phyloP scores from a whole-genome alignment of 345 rosid genomes.

The Ceriops decandra region DNA sequence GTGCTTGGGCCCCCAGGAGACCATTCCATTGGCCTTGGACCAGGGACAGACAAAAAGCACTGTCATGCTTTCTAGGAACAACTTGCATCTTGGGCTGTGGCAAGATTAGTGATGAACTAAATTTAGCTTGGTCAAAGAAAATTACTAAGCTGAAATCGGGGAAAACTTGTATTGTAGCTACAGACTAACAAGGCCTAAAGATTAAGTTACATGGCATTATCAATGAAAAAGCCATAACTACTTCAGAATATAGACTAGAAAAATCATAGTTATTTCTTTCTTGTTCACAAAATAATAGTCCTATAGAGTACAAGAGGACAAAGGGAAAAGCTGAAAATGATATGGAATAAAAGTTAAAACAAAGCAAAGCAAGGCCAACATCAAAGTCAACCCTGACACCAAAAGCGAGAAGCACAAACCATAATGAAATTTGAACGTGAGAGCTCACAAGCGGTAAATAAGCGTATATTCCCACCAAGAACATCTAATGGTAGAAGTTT shows the following conservation, averaged over 20 bases:
- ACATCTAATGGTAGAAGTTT: too few species aligned
- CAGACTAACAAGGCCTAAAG: neutral
- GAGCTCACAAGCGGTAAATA: too few species aligned
- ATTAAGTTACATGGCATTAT: neutral
- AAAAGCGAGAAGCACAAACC: too few species aligned
- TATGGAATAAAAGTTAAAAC: neutral
- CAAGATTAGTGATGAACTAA: neutral
- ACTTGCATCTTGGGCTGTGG: slow-evolving; percentile 16
- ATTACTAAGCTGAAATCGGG: neutral
- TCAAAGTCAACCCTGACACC: neutral
- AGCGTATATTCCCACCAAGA: too few species aligned
- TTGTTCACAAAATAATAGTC: neutral
- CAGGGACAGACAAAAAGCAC: slow-evolving; percentile 53
- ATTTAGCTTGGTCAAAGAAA: neutral
- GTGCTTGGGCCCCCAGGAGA: slow-evolving; percentile 60
- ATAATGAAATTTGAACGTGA: too few species aligned
- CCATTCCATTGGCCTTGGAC: slow-evolving; percentile 94
- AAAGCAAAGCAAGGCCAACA: neutral
- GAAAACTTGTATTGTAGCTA: neutral
- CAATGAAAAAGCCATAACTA: too few species aligned
- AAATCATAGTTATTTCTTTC: too few species aligned
- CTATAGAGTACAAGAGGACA: neutral
- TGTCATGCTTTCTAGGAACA: slow-evolving; percentile 41
- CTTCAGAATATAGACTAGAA: too few species aligned
- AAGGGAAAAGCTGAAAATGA: neutral